Evolutionary conservation across 805 yeast genomes (phyloP).

Genomic region (Candida berthetii): DNA sequence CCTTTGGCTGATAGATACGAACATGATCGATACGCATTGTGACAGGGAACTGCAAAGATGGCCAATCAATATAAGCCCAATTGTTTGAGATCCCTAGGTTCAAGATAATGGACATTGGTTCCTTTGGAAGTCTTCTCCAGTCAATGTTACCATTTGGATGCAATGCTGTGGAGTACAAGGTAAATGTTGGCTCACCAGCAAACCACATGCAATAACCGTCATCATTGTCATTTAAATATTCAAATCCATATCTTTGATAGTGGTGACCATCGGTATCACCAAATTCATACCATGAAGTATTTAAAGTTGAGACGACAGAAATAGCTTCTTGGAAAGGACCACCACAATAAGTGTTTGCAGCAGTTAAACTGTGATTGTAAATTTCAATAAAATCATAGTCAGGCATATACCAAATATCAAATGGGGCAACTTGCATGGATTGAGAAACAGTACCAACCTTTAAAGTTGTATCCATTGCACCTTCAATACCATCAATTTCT

Average conservation of each 20-base stretch:
- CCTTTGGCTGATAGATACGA: slow-evolving; percentile 83
- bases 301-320: slow-evolving; percentile 75
- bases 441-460: slow-evolving; percentile 69
- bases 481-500: slow-evolving; percentile 90
- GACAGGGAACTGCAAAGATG: slow-evolving; percentile 69
- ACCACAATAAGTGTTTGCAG: slow-evolving; percentile 86
- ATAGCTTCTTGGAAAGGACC: slow-evolving; percentile 94
- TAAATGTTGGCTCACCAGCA: slow-evolving; percentile 78
- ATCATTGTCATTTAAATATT: slow-evolving; percentile 64
- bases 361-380: slow-evolving; percentile 59
- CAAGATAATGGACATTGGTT: slow-evolving; percentile 87
- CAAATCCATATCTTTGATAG: slow-evolving; percentile 74
- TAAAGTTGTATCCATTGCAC: slow-evolving; percentile 53
- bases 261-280: slow-evolving; percentile 43
- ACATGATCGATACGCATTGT: slow-evolving; percentile 78
- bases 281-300: slow-evolving; percentile 74
- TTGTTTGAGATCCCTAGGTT: slow-evolving; percentile 87
- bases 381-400: slow-evolving; percentile 78
- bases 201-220: slow-evolving; percentile 81
- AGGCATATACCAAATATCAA: slow-evolving; percentile 91
- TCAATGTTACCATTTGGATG: slow-evolving; percentile 90
- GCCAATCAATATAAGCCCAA: slow-evolving; percentile 96
- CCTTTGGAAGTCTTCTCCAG: slow-evolving; percentile 76
- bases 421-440: slow-evolving; percentile 88
- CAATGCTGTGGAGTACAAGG: slow-evolving; percentile 66